A percentile compares a stretch with the other conserved stretches of the same genome.
phyloP scores from a whole-genome alignment of 305 asterid genomes.

The Plantago coronopus region DNA sequence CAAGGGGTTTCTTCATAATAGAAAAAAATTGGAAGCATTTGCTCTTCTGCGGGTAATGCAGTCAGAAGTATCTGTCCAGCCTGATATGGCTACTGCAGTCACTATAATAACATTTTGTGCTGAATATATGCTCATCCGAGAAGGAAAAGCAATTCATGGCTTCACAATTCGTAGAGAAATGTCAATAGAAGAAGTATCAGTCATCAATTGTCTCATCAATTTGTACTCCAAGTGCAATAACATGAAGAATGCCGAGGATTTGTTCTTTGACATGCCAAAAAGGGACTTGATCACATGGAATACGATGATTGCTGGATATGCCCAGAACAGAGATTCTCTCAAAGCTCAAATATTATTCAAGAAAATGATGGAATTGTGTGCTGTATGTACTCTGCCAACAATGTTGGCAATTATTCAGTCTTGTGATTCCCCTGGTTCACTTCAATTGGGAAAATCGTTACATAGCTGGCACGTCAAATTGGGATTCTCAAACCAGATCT shows the following conservation, averaged over 20 bases:
- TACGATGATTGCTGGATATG: constrained; percentile 56
- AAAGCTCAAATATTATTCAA: constrained; percentile 56
- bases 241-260: constrained; percentile 33
- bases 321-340: constrained; percentile 36
- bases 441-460: constrained; percentile 47
- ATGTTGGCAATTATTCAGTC: constrained; percentile 52
- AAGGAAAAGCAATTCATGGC: constrained; percentile 60
- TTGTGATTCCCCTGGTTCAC: constrained; percentile 44
- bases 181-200: constrained; percentile 33
- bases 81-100: constrained; percentile 51
- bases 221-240: constrained; percentile 47
- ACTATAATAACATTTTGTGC: constrained; percentile 45
- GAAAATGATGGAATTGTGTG: constrained; percentile 33
- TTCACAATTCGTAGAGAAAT: constrained; percentile 44
- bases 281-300: constrained; percentile 65
- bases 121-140: constrained; percentile 39
- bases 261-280: constrained; percentile 39
- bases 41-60: constrained; percentile 46
- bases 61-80: constrained; percentile 35
- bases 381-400: constrained; percentile 48
- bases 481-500: constrained; percentile 39
- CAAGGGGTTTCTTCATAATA: constrained; percentile 41
- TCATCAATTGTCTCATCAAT: constrained; percentile 48
- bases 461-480: constrained; percentile 61
- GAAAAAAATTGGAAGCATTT: constrained; percentile 33